These are phyloP conservation scores for Helicostylum pulchrum DNA, from an alignment of 192 early-diverging fungal species.

Conservation along the genomic window DNA sequence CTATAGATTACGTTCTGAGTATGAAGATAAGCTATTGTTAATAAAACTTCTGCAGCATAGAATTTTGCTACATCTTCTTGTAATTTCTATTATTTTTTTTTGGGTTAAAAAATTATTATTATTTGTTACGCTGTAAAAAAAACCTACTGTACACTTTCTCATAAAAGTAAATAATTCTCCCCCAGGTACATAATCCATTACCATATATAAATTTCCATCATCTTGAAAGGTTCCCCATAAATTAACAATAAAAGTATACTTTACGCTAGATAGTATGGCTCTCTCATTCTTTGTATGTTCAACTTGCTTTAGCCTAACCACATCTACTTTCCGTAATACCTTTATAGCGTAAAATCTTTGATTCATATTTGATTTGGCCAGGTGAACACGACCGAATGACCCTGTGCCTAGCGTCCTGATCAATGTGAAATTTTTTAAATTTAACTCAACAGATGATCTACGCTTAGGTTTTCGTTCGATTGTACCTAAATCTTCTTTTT, in stretches of 20 bases:
- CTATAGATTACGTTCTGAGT: slow-evolving; percentile 77
- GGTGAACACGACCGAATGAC: slow-evolving; percentile 91
- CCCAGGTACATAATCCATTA: slow-evolving; percentile 79
- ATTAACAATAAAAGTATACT: slow-evolving; percentile 79
- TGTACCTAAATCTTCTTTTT: neutral
- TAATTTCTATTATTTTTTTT: slow-evolving; percentile 43
- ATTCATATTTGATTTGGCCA: slow-evolving; percentile 70
- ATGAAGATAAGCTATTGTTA: slow-evolving; percentile 78
- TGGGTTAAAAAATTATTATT: neutral
- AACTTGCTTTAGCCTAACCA: slow-evolving; percentile 88
- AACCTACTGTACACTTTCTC: slow-evolving; percentile 33
- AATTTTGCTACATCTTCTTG: slow-evolving; percentile 76
- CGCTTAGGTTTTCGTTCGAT: neutral
- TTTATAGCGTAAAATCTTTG: slow-evolving; percentile 90
- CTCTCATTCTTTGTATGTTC: slow-evolving; percentile 95
- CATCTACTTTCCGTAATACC: slow-evolving; percentile 83
- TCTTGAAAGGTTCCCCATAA: slow-evolving; percentile 85
- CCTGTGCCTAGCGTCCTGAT: slow-evolving; percentile 66
- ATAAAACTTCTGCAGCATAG: slow-evolving; percentile 76
- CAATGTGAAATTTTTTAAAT: slow-evolving; percentile 6
- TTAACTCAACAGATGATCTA: slow-evolving; percentile 13
- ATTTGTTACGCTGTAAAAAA: neutral
- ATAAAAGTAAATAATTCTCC: slow-evolving; percentile 83
- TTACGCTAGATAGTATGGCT: slow-evolving; percentile 74
- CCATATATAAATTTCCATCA: slow-evolving; percentile 74